These are phyloP conservation scores for Diaporthe velutina DNA, from an alignment of 2,329 filamentous ascomycete species.

Conservation along the genomic window DNA sequence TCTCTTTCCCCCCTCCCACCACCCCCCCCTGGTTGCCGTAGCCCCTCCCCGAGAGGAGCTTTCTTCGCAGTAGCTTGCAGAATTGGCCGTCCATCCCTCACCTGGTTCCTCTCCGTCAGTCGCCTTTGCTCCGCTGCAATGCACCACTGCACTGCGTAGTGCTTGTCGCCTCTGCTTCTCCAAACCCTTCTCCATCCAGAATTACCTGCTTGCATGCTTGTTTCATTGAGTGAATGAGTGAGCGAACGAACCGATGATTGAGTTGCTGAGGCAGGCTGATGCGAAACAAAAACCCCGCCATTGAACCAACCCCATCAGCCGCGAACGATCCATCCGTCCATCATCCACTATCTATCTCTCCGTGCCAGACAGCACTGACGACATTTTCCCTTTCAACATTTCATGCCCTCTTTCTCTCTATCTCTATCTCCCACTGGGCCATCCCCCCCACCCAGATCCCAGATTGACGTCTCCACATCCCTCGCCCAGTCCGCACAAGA, in stretches of 20 bases:
- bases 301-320: conserved; percentile 28
- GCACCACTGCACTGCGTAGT: too few species aligned
- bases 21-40: conserved; percentile 22
- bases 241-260: conserved; percentile 6
- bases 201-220: conserved; percentile 16
- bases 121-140: background rate
- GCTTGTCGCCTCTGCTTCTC: conserved; percentile 2
- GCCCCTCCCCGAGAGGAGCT: conserved; percentile 21
- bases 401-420: background rate
- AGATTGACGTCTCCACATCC: conserved; percentile 27
- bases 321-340: background rate
- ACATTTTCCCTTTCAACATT: conserved; percentile 26
- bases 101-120: background rate
- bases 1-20: background rate
- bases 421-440: conserved; percentile 3
- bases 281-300: conserved; percentile 52
- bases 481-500: conserved; percentile 25
- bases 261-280: conserved; percentile 39
- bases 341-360: conserved; percentile 1
- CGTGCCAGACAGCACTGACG: conserved; percentile 28
- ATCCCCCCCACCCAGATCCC: conserved; percentile 12
- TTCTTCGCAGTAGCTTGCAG: conserved; percentile 14
- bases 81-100: background rate
- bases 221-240: conserved; percentile 1
- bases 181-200: conserved; percentile 12